These are phyloP conservation scores for Ajuga reptans DNA, from an alignment of 305 asterid species.

Conservation along the genomic window DNA sequence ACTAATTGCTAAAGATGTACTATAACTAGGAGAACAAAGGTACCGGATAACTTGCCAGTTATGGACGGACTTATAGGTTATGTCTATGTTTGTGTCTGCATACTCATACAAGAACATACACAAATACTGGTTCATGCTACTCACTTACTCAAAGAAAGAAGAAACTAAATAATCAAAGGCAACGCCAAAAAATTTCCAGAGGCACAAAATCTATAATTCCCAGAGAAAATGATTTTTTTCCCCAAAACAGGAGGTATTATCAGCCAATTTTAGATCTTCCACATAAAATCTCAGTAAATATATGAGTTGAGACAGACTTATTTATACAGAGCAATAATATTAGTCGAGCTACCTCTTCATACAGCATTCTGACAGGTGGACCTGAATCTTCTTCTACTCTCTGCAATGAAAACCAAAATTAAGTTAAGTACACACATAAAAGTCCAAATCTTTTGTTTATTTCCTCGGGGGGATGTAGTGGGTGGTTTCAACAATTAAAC, in stretches of 20 bases:
- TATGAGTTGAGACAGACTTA: not conserved
- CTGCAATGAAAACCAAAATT: conserved; percentile 31
- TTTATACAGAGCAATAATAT: not conserved
- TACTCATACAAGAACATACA: too few species aligned
- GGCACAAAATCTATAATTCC: too few species aligned
- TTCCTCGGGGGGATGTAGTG: not conserved
- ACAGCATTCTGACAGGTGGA: conserved; percentile 60
- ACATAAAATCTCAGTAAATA: not conserved
- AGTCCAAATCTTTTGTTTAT: not conserved
- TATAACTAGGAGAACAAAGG: not conserved
- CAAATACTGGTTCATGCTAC: too few species aligned
- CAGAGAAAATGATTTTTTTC: not conserved
- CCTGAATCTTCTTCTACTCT: conserved; percentile 69
- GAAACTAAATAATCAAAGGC: too few species aligned
- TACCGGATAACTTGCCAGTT: not conserved
- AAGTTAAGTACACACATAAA: conserved; percentile 12
- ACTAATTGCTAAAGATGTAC: not conserved
- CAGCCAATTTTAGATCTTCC: not conserved
- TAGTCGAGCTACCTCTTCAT: conserved; percentile 56
- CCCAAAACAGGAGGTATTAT: not conserved
- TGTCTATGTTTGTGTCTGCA: too few species aligned
- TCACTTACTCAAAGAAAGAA: too few species aligned
- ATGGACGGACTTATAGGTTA: not conserved
- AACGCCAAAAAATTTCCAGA: too few species aligned
- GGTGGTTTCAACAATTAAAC: not conserved